These are phyloP conservation scores for Botryotinia calthae DNA, from an alignment of 2,329 filamentous ascomycete species.

Conservation along the genomic window DNA sequence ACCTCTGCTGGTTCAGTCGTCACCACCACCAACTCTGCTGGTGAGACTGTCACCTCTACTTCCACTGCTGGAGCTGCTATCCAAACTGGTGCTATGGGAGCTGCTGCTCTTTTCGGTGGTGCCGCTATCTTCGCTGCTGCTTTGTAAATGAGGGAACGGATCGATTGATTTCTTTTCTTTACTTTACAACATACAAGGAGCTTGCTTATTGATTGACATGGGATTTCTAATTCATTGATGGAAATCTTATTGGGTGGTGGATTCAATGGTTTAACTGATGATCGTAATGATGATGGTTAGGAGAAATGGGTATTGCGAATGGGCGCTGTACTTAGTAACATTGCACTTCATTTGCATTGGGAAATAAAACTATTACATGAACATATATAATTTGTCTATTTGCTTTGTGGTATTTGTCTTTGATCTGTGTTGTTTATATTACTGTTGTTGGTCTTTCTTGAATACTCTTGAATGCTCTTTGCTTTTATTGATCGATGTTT, in stretches of 20 bases:
- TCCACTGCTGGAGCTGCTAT: slow-evolving; percentile 27
- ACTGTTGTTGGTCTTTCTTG: fast-evolving
- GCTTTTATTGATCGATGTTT: background rate
- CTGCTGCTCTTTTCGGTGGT: slow-evolving; percentile 35
- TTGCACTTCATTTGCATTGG: background rate
- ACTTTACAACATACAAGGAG: background rate
- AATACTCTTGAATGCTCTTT: background rate
- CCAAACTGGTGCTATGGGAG: slow-evolving; percentile 34
- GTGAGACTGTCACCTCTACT: slow-evolving; percentile 4
- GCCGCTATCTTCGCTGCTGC: slow-evolving; percentile 33
- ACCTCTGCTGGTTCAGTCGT: background rate
- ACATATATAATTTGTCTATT: slow-evolving; percentile 2
- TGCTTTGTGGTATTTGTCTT: slow-evolving; percentile 23
- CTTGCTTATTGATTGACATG: background rate
- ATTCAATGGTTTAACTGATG: background rate
- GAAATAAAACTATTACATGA: background rate
- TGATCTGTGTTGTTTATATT: background rate
- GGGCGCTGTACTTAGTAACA: background rate
- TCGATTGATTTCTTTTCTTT: background rate
- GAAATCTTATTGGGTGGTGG: background rate
- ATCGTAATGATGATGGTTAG: slow-evolving; percentile 12
- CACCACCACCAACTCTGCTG: slow-evolving; percentile 13
- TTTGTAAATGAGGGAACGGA: slow-evolving; percentile 25
- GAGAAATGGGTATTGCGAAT: background rate
- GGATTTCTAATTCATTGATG: background rate